Conservation (phyloP, 2,329 filamentous ascomycete genomes). For the Proliferodiscus dingleyae region DNA sequence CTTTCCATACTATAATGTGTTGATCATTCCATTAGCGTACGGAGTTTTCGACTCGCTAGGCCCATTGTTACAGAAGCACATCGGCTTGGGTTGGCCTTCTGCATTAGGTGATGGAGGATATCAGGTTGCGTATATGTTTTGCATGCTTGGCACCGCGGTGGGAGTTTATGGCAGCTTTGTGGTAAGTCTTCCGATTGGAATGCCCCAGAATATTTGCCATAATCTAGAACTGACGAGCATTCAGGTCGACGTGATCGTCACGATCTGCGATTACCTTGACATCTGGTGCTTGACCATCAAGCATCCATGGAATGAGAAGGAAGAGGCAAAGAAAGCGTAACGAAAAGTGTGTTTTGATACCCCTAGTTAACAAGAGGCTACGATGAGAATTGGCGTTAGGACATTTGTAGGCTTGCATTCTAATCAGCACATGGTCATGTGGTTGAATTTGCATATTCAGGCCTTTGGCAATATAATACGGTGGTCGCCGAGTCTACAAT, state of each 20-base stretch:
- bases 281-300: conserved; percentile 99
- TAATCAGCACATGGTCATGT: too few species aligned
- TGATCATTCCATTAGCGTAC: conserved; percentile 70
- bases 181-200: conserved; percentile 35
- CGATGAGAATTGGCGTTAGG: too few species aligned
- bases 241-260: conserved; percentile 84
- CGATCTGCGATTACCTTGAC: conserved; percentile 95
- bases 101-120: conserved; percentile 72
- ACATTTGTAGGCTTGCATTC: too few species aligned
- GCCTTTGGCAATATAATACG: too few species aligned
- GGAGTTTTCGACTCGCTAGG: conserved; percentile 79
- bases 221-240: background rate
- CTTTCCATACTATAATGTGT: conserved; percentile 88
- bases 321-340: conserved; percentile 29
- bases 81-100: conserved; percentile 66
- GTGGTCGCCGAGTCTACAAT: too few species aligned
- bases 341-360: conserved; percentile 2
- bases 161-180: conserved; percentile 98
- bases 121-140: conserved; percentile 87
- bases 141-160: conserved; percentile 75
- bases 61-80: conserved; percentile 54
- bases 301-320: conserved; percentile 53
- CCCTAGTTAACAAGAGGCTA: too few species aligned
- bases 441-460: too few species aligned
- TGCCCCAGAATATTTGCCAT: too few species aligned